Percentiles rank a stretch among this genome's conserved stretches.
These are phyloP conservation scores for Trichomonas gallinae DNA, from an alignment of 208 protist species.

Conservation along the genomic window DNA sequence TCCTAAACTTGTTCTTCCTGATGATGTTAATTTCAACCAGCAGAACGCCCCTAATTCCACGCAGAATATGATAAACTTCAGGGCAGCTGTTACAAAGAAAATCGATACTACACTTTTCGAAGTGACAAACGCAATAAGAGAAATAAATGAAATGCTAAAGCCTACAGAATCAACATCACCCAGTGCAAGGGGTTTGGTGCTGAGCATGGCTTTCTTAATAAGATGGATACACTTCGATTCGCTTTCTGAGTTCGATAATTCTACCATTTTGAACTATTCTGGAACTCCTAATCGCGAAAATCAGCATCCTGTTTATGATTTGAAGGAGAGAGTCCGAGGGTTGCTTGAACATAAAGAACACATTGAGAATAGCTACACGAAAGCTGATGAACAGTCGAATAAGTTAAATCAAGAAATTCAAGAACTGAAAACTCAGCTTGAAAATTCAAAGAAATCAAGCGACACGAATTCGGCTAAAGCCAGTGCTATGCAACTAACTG, in stretches of 20 bases:
- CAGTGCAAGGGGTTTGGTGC: not conserved
- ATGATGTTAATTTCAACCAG: too few relatives aligned
- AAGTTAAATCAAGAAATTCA: not conserved
- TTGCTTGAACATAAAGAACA: not conserved
- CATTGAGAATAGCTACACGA: not conserved
- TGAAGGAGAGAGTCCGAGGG: not conserved
- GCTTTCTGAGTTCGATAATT: not conserved
- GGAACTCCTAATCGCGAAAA: not conserved
- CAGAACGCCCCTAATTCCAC: too few relatives aligned
- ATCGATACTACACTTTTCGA: not conserved
- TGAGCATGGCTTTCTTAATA: not conserved
- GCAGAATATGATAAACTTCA: not conserved
- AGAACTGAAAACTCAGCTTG: not conserved
- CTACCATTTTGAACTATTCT: not conserved
- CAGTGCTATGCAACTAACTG: not conserved
- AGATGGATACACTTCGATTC: not conserved
- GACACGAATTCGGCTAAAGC: not conserved
- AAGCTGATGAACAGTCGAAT: not conserved
- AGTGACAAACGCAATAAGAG: not conserved
- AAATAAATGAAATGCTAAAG: not conserved
- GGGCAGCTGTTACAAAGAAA: not conserved
- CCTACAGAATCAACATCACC: not conserved
- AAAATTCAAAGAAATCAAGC: not conserved
- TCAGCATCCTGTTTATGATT: not conserved
- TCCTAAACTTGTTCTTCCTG: too few relatives aligned